Conservation (phyloP, 2,329 filamentous ascomycete species). For the Rasamsonia emersonii region DNA sequence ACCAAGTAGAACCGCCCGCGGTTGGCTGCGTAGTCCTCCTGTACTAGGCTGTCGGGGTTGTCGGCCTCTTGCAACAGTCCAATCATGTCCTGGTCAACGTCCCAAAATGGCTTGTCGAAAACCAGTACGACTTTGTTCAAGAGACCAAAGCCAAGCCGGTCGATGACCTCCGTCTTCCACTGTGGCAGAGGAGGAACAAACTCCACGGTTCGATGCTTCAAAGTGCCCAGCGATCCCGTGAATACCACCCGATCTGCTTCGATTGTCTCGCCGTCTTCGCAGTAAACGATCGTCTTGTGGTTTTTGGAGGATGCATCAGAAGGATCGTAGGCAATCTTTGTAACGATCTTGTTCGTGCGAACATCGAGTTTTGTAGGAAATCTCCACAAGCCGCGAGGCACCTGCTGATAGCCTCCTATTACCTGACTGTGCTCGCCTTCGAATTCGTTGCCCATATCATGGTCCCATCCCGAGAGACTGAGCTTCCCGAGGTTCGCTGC, state of each 20-base stretch:
- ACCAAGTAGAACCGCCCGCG: conserved; percentile 95
- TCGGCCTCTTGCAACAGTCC: conserved; percentile 73
- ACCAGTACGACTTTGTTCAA: conserved; percentile 93
- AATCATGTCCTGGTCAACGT: conserved; percentile 82
- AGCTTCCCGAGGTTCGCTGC: conserved; percentile 79
- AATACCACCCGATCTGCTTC: conserved; percentile 87
- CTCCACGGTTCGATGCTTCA: conserved; percentile 70
- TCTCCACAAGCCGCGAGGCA: conserved; percentile 77
- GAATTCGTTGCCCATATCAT: conserved; percentile 96
- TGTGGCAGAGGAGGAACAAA: conserved; percentile 85
- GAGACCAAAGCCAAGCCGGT: conserved; percentile 81
- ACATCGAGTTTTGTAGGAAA: conserved; percentile 71
- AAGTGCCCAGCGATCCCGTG: conserved; percentile 79
- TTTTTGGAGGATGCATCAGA: conserved; percentile 24
- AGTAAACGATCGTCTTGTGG: conserved; percentile 56
- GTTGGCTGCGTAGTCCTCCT: conserved; percentile 67
- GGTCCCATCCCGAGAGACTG: conserved; percentile 88
- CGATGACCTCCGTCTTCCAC: conserved; percentile 75
- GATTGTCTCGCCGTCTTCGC: conserved; percentile 65
- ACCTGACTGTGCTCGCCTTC: conserved; percentile 92
- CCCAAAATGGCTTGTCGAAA: conserved; percentile 87
- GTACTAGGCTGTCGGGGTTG: conserved; percentile 60
- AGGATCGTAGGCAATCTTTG: conserved; percentile 57
- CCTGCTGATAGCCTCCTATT: conserved; percentile 84
- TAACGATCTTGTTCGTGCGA: conserved; percentile 63